Percentiles rank a stretch among this genome's conserved stretches.
Conservation (phyloP, 179 eudicot species). For the Vitellaria paradoxa region DNA sequence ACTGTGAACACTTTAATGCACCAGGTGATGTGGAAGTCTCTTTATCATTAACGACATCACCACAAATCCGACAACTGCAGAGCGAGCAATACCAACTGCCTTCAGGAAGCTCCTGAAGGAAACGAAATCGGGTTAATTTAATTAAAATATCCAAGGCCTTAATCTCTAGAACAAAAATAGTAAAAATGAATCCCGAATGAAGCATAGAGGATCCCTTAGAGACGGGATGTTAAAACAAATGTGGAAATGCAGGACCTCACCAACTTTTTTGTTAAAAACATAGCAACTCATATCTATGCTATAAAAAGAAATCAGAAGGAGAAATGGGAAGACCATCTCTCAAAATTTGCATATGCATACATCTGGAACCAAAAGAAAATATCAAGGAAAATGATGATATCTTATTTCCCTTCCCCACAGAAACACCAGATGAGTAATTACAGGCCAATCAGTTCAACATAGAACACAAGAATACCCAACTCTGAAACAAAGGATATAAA, state of each 20-base stretch:
- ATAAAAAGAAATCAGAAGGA: background rate
- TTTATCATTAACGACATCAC: conserved; percentile 47
- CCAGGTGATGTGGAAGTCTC: conserved; percentile 39
- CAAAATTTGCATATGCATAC: background rate
- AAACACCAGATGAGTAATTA: background rate
- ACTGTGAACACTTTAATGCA: conserved; percentile 70
- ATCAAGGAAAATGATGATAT: background rate
- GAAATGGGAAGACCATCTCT: background rate
- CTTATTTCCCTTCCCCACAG: background rate
- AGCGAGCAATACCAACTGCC: conserved; percentile 92
- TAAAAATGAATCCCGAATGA: background rate
- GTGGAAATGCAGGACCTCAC: background rate
- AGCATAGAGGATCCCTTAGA: background rate
- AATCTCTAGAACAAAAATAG: background rate
- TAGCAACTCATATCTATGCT: background rate
- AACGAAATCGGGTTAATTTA: conserved; percentile 17
- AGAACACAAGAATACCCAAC: background rate
- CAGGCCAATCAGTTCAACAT: background rate
- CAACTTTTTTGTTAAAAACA: background rate
- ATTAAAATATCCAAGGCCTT: conserved; percentile 1
- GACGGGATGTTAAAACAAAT: background rate
- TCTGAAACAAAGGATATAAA: background rate
- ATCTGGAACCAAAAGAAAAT: background rate
- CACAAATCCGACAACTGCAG: conserved; percentile 80
- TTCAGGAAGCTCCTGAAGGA: conserved; percentile 83